phyloP scores from a whole-genome alignment of 2,329 filamentous ascomycete genomes.

The Coleophoma cylindrospora region DNA sequence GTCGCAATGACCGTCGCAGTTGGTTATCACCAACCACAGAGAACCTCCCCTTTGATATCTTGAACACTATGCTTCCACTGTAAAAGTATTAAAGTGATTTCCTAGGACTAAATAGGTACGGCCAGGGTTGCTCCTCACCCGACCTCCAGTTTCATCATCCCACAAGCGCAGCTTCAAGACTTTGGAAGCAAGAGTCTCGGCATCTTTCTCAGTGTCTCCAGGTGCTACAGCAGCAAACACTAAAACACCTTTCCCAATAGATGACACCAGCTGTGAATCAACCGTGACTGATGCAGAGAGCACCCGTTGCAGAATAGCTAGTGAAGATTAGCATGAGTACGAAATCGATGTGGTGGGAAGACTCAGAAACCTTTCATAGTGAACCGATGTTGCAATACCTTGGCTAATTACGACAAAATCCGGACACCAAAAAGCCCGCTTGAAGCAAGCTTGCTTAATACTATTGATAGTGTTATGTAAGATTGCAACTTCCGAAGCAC shows the following conservation, averaged over 20 bases:
- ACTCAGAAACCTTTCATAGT: constrained; percentile 30
- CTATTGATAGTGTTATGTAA: too few relatives aligned
- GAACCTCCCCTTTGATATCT: constrained; percentile 84
- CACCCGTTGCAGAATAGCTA: constrained; percentile 89
- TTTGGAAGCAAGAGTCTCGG: constrained; percentile 76
- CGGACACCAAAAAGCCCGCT: too few relatives aligned
- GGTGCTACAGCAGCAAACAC: constrained; percentile 90
- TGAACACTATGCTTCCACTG: constrained; percentile 89
- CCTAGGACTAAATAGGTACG: constrained; percentile 2
- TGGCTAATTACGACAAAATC: too few relatives aligned
- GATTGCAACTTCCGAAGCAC: too few relatives aligned
- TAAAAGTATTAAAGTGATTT: constrained; percentile 8
- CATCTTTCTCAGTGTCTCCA: constrained; percentile 85
- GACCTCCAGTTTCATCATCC: constrained; percentile 39
- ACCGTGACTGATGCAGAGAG: constrained; percentile 94
- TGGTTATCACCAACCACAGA: constrained; percentile 66
- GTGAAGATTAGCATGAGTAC: constrained; percentile 12
- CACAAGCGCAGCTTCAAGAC: constrained; percentile 87
- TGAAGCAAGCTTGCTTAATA: too few relatives aligned
- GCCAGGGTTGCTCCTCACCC: constrained; percentile 14
- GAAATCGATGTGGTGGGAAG: neutral
- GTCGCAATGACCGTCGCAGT: neutral
- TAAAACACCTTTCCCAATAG: constrained; percentile 83
- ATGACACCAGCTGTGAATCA: constrained; percentile 83
- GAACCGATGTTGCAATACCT: too few relatives aligned